Evolutionary conservation across 495 filamentous ascomycete species (phyloP), one percentile per base, ranked within the genome.

Genomic region (Xanthoparmelia taractica): DNA sequence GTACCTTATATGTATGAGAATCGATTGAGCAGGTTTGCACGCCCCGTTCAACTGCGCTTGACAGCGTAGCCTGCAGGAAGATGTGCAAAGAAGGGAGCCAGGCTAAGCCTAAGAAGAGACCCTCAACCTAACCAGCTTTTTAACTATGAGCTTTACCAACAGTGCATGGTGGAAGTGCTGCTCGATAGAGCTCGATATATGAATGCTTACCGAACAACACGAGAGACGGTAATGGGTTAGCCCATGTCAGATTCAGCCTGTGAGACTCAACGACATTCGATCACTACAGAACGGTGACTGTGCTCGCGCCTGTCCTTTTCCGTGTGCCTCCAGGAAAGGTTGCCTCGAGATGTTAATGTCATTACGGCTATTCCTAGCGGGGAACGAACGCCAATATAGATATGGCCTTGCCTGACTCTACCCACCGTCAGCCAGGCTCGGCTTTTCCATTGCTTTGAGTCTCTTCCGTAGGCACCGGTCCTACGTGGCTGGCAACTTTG

Each of bases 361-460:
- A 4, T 15, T 29, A 50, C 12, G 23, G 47, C 47, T 25, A 48
- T 25, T 48, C 45, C 8, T 27, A 29, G 47, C 47, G 25, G 25
- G 12, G 27, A 7, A 50, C 47, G 25, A 50, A 13, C 23, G 2
- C 29, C 11, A 17, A 54, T 18, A 29, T 52, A 12, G 18, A 29
- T 20, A 17, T 4, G 29, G 27, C 27, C 27, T 33, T 54, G 29
- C 29, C 29, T 33, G 17, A 8, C 17, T 1, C 20, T 33, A 33
- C 29, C 15, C 29, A 10, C 20, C 2, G 15, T 56, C 37, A 56
- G 20, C 31, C 27, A 11, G 52, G 60, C 55, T 63, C 50, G 5
- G 41, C 34, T 11, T 33, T 65, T 58, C 59, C 60, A 45, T 57
- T 43, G 23, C 36, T 62, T 29, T 57, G 33, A 40, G 20, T 31